Evolutionary conservation across 140 eudicot species (phyloP).

Genomic region (Anethum foeniculum): DNA sequence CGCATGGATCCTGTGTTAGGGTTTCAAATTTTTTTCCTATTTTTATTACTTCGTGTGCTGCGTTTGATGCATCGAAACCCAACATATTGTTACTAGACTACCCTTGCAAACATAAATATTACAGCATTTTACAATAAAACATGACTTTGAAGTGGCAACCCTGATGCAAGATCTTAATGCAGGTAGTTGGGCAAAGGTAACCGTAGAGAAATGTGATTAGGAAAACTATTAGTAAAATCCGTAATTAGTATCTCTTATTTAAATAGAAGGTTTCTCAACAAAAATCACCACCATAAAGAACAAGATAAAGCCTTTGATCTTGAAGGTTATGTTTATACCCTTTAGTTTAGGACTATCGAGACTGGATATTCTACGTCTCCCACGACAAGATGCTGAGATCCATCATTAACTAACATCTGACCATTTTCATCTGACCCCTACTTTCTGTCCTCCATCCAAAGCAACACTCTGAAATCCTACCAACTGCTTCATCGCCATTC

Average conservation of each 20-base stretch:
- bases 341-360: constrained; percentile 15
- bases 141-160: neutral
- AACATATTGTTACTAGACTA: no score
- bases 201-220: neutral
- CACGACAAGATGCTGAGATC: constrained; percentile 41
- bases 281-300: constrained; percentile 2
- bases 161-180: neutral
- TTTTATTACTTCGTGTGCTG: no score
- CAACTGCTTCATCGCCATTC: constrained; percentile 56
- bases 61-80: no score
- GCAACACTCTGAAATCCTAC: constrained; percentile 70
- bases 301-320: neutral
- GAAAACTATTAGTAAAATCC: neutral
- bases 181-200: neutral
- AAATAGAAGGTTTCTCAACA: neutral
- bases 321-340: constrained; percentile 34
- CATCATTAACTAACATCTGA: constrained; percentile 58
- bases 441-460: constrained; percentile 41
- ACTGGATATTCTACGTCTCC: constrained; percentile 51
- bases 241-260: neutral
- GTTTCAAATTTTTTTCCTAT: no score
- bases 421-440: constrained; percentile 52
- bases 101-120: neutral
- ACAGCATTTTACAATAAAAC: neutral
- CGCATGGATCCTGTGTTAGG: no score